Conservation (phyloP, 805 yeast species). For the Myxozyma sirexii region DNA sequence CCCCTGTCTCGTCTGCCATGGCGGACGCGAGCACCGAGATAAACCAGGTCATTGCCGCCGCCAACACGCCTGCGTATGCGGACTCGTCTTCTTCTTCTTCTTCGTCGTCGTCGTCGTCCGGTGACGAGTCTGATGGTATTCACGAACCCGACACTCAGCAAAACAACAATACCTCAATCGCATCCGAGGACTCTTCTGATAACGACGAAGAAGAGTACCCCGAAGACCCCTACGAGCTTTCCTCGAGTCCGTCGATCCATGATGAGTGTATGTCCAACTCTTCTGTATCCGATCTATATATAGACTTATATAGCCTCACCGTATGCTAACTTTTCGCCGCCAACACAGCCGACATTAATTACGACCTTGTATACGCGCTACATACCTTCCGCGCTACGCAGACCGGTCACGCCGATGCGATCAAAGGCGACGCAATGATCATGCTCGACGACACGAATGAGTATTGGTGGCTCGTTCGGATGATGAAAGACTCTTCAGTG, state of each 20-base stretch:
- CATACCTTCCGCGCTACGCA: conserved; percentile 91
- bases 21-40: conserved; percentile 1
- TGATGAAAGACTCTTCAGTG: conserved; percentile 61
- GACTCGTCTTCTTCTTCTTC: conserved; percentile 6
- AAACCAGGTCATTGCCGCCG: background rate
- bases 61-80: conserved; percentile 3
- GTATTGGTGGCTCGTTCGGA: conserved; percentile 93
- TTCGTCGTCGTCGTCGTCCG: too few relatives aligned
- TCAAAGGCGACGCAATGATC: conserved; percentile 78
- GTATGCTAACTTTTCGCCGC: background rate
- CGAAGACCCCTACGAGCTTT: conserved; percentile 48
- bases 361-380: conserved; percentile 79
- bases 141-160: background rate
- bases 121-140: conserved; percentile 5
- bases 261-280: conserved; percentile 46
- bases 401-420: conserved; percentile 82
- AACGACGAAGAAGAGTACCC: conserved; percentile 34
- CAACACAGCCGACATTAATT: conserved; percentile 67
- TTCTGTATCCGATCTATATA: background rate
- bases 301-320: background rate
- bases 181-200: background rate
- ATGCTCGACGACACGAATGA: conserved; percentile 85
- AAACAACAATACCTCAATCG: background rate
- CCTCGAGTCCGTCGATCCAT: conserved; percentile 64
- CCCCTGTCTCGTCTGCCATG: conserved; percentile 5